Conservation (phyloP, 129 eudicot species). For the Centella asiatica region DNA sequence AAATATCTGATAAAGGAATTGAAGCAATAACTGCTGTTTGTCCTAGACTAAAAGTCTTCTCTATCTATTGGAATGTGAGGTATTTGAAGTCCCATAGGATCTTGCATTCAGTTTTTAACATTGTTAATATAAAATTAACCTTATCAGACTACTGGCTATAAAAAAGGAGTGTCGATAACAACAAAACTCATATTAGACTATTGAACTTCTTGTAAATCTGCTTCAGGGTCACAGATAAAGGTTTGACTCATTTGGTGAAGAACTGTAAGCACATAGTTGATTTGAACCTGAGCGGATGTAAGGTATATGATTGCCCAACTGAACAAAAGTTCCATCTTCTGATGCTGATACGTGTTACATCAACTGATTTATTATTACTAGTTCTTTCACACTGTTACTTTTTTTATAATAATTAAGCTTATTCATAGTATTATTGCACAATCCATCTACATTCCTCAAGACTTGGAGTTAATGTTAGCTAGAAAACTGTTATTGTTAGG, state of each 20-base stretch:
- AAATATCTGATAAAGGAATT: conserved; percentile 73
- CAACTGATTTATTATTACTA: neutral
- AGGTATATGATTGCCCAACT: conserved; percentile 34
- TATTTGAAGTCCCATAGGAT: conserved; percentile 20
- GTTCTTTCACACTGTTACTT: neutral
- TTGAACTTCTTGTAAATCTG: conserved; percentile 8
- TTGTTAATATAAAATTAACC: neutral
- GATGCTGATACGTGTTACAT: neutral
- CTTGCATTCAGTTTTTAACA: neutral
- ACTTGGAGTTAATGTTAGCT: too few relatives aligned
- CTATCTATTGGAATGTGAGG: conserved; percentile 98
- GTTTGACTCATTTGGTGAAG: conserved; percentile 63
- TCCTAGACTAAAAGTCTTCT: conserved; percentile 58
- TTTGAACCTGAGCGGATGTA: conserved; percentile 95
- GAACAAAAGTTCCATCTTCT: neutral
- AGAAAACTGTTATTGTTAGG: too few relatives aligned
- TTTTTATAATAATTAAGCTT: neutral
- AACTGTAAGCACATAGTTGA: conserved; percentile 75
- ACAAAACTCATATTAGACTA: conserved; percentile 6
- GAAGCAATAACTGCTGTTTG: conserved; percentile 54
- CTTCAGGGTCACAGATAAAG: conserved; percentile 82
- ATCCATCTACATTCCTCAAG: neutral
- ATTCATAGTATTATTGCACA: conserved; percentile 3
- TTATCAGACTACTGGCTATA: neutral
- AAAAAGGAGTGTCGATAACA: too few relatives aligned